Evolutionary conservation across 163 green algal species (phyloP).

Genomic region (Trebouxia gelatinosa): DNA sequence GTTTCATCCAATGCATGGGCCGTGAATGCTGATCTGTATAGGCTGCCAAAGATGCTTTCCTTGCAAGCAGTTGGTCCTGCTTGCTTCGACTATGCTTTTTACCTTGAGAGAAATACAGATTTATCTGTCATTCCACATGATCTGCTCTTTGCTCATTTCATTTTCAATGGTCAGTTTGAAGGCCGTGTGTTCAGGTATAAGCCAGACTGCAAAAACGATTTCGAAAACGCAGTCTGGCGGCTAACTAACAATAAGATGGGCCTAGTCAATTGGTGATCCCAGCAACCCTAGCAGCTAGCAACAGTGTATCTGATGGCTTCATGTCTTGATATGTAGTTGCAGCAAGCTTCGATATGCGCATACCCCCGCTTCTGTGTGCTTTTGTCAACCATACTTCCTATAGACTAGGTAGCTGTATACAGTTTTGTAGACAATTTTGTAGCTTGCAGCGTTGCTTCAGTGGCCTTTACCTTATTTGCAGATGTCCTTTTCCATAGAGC

Average conservation of each 20-base stretch:
- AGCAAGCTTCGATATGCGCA: too few species aligned
- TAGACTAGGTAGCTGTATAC: too few species aligned
- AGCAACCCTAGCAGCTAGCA: not conserved
- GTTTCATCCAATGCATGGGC: constrained; percentile 19
- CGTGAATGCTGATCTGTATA: constrained; percentile 14
- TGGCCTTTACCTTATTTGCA: too few species aligned
- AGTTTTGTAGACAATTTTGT: too few species aligned
- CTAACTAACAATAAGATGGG: constrained; percentile 27
- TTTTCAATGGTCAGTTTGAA: constrained; percentile 32
- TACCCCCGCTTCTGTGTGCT: too few species aligned
- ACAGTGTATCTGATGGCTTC: too few species aligned
- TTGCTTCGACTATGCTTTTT: constrained; percentile 21
- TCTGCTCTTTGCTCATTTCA: constrained; percentile 24
- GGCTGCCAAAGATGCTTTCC: constrained; percentile 30
- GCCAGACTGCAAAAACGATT: constrained; percentile 24
- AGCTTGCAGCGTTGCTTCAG: too few species aligned
- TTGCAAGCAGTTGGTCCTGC: constrained; percentile 14
- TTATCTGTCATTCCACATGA: not conserved
- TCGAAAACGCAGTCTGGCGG: constrained; percentile 6
- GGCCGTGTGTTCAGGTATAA: constrained; percentile 9
- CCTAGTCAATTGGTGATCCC: not conserved
- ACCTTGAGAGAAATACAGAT: constrained; percentile 18
- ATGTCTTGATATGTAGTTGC: too few species aligned
- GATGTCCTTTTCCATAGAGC: too few species aligned
- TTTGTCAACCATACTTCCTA: too few species aligned